Base-by-base conservation (phyloP, 1,284 basidiomycete species). In the Marasmius fiardii region DNA sequence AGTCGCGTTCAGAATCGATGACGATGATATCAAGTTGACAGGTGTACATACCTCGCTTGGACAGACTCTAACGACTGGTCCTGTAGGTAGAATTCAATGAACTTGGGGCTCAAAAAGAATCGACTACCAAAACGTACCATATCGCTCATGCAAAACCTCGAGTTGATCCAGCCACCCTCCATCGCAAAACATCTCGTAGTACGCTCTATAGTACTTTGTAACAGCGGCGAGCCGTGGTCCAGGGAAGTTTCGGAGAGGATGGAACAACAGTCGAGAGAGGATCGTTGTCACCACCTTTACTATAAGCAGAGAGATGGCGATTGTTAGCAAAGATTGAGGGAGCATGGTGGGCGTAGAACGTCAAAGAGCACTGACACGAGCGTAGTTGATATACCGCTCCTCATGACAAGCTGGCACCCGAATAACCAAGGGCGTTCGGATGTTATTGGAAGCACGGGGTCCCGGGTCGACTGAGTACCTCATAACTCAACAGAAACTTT, bases 101-200 rank as follows among this genome's bases (percentile, higher is more conserved):
- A 23, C 11, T 12, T 8, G 4, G 34, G 12, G 23, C 8, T 20
- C 18, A 12, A 21, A 21, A 11, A 51, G 11, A 21, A 12, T 33
- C 14, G 20, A 31, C 28, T 4, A 8, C 12, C 5, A 21, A 8
- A 6, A 20, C 47, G 4, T 26, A 49, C 47, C 47, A 18, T 49
- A 49, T 10, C 28, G 24, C 28, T 16, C 12, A 33, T 49, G 47
- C n/a, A 49, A 31, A 3, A 18, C 31, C 16, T 49, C 18, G 7
- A 49, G n/a, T 7, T 49, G 47, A 14, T 49, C 47, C 14, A 49
- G n/a, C 47, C 47, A 49, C 7, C 47, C 47, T 49, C 47, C 47
- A 1, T 33, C 14, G 6, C 28, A 14, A 12, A 49, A 49, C 5
- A 31, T 33, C 14, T 33, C 34, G 18, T 41, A 51, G 21, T 37